Evolutionary conservation across 345 rosid species (phyloP).

Genomic region (Limnanthes douglasii): DNA sequence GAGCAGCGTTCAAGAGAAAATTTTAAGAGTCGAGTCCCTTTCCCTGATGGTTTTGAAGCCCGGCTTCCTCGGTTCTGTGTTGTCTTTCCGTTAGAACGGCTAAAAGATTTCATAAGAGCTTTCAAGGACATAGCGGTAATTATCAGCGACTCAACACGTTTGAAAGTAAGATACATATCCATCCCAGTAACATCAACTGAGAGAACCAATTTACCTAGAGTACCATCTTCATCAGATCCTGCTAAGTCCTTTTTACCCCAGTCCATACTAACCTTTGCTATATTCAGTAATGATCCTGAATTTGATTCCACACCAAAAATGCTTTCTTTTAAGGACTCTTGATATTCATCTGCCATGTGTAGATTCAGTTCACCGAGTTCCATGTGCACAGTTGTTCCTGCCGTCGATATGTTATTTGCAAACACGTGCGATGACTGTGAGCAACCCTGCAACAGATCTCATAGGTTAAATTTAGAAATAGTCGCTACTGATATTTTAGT

Average conservation of each 20-base stretch:
- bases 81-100: conserved; percentile 31
- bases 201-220: conserved; percentile 55
- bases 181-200: conserved; percentile 79
- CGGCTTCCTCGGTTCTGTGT: conserved; percentile 31
- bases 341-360: conserved; percentile 88
- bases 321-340: conserved; percentile 75
- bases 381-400: conserved; percentile 66
- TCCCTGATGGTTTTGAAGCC: conserved; percentile 51
- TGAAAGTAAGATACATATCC: conserved; percentile 56
- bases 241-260: conserved; percentile 82
- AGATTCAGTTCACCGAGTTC: conserved; percentile 95
- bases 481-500: no score
- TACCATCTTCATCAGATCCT: conserved; percentile 40
- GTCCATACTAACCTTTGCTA: conserved; percentile 81
- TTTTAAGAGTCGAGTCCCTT: conserved; percentile 62
- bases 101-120: conserved; percentile 42
- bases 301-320: conserved; percentile 81
- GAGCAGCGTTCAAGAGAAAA: conserved; percentile 77
- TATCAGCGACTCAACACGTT: conserved; percentile 66
- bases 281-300: conserved; percentile 77
- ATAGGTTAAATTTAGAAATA: no score
- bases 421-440: conserved; percentile 91
- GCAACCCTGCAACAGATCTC: conserved; percentile 46
- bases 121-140: conserved; percentile 56
- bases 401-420: conserved; percentile 76